These are phyloP conservation scores for Wallacemonas sp. DNA, from an alignment of 208 protist genomes.

Conservation along the genomic window DNA sequence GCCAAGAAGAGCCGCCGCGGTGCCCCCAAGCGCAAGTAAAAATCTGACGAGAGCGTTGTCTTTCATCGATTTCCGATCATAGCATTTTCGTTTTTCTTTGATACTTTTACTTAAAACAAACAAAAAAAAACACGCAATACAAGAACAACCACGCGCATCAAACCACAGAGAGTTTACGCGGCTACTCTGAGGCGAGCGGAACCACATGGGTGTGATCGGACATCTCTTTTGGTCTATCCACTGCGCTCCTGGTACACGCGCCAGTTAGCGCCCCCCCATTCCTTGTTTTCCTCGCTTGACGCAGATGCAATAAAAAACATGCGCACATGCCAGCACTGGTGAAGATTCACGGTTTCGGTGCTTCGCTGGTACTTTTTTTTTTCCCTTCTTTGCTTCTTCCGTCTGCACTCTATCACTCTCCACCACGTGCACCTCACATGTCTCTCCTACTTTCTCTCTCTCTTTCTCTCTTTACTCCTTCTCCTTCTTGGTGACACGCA, in stretches of 20 bases:
- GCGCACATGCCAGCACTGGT: no score
- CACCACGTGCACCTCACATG: no score
- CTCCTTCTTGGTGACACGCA: slow-evolving; percentile 14
- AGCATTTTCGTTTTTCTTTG: slow-evolving; percentile 10
- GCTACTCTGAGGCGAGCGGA: no score
- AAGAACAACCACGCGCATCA: neutral
- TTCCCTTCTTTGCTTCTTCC: neutral
- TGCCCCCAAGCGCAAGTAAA: slow-evolving; percentile 36
- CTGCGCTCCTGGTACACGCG: no score
- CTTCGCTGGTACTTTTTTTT: neutral
- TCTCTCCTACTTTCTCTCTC: neutral
- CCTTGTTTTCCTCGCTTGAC: no score
- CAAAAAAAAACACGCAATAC: slow-evolving; percentile 18
- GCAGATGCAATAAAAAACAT: no score
- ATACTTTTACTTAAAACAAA: slow-evolving; percentile 15
- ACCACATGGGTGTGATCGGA: no score
- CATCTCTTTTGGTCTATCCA: no score
- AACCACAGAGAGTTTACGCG: no score
- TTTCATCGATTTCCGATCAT: neutral
- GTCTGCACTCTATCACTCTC: no score
- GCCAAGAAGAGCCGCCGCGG: slow-evolving; percentile 21
- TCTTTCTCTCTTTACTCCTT: slow-evolving; percentile 12
- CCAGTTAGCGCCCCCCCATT: no score
- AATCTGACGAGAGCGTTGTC: neutral
- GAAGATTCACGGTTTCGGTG: no score